These are phyloP conservation scores for Thuidium tamariscinum DNA, from an alignment of 225 moss, liverwort and hornwort species.

Conservation along the genomic window DNA sequence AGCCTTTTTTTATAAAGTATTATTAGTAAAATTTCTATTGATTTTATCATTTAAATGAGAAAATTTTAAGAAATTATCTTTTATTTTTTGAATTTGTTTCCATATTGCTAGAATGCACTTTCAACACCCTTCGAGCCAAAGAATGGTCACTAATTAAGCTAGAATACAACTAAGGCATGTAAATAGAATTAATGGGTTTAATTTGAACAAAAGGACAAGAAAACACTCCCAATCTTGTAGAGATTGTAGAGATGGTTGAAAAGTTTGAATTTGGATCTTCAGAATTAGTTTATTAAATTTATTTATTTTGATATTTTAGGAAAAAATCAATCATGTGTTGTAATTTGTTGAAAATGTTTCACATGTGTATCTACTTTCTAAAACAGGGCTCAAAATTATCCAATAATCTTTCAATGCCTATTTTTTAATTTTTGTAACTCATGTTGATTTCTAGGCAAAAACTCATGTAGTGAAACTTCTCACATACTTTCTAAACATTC, in stretches of 20 bases:
- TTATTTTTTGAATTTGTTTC: neutral
- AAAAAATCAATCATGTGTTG: neutral
- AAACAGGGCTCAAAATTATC: neutral
- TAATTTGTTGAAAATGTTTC: neutral
- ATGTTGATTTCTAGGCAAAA: neutral
- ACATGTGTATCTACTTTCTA: neutral
- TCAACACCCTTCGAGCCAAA: fast-evolving
- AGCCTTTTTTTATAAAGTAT: neutral
- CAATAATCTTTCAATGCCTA: neutral
- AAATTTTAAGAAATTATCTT: neutral
- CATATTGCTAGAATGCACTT: too few species aligned
- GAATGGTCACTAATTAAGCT: neutral
- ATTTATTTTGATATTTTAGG: neutral
- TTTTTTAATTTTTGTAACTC: neutral
- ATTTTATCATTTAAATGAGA: neutral
- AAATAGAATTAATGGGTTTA: neutral
- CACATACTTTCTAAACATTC: neutral
- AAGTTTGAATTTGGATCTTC: neutral
- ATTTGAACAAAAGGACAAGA: neutral
- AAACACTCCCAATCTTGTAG: neutral
- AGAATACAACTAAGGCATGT: neutral
- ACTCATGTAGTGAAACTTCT: neutral
- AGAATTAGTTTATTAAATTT: neutral
- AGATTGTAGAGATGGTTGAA: neutral
- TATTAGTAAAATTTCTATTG: neutral